phyloP scores from a whole-genome alignment of 306 rosid species.

The Luffa acutangula region DNA sequence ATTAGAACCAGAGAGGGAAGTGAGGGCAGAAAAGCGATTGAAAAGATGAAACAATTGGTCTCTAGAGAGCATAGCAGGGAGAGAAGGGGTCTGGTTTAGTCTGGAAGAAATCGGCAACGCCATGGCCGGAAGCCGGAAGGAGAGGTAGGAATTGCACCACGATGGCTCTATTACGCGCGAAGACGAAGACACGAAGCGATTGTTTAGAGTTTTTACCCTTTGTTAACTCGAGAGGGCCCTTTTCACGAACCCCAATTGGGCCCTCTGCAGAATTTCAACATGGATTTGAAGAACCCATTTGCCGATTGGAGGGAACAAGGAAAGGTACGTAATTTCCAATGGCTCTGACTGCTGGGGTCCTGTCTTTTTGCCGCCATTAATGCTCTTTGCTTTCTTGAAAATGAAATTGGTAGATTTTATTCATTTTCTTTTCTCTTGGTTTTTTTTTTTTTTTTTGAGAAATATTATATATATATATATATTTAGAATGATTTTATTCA shows the following conservation, averaged over 20 bases:
- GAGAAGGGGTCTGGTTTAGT: slow-evolving; percentile 11
- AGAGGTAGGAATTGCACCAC: neutral
- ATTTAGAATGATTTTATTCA: too few relatives aligned
- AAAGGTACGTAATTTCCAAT: neutral
- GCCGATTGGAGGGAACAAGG: neutral
- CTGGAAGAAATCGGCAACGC: slow-evolving; percentile 9
- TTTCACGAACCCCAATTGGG: neutral
- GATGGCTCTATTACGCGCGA: neutral
- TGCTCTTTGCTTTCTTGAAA: too few relatives aligned
- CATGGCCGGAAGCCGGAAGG: neutral
- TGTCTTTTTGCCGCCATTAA: too few relatives aligned
- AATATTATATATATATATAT: too few relatives aligned
- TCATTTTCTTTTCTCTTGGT: too few relatives aligned
- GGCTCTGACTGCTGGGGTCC: too few relatives aligned
- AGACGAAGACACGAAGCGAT: neutral
- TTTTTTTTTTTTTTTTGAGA: too few relatives aligned
- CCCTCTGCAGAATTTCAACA: neutral
- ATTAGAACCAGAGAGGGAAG: slow-evolving; percentile 52
- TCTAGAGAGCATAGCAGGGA: slow-evolving; percentile 34
- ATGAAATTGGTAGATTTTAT: too few relatives aligned
- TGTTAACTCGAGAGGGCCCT: neutral
- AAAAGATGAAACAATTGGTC: slow-evolving; percentile 62
- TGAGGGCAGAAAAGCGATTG: slow-evolving; percentile 45
- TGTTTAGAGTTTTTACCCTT: neutral
- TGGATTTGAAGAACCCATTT: neutral